phyloP scores from a whole-genome alignment of 805 yeast species.

The Metschnikowia sp. region DNA sequence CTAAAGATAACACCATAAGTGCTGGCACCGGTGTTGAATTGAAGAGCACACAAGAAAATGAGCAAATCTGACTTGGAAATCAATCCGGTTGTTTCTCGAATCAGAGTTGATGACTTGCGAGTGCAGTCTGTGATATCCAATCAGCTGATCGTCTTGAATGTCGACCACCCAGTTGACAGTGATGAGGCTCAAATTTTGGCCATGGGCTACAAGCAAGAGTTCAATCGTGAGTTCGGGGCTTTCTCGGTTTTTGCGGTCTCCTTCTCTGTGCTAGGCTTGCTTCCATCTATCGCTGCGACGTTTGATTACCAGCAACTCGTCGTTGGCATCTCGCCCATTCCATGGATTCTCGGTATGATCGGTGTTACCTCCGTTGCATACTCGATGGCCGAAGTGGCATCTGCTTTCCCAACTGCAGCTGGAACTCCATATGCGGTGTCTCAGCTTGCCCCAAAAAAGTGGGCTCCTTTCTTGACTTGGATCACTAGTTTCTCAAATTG shows the following conservation, averaged over 20 bases:
- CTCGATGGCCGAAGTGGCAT: slow-evolving; percentile 62
- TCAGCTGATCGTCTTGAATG: slow-evolving; percentile 34
- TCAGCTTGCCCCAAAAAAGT: slow-evolving; percentile 54
- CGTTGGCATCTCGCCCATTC: slow-evolving; percentile 59
- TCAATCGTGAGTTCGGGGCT: slow-evolving; percentile 55
- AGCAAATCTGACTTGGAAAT: slow-evolving; percentile 14
- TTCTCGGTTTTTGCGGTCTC: slow-evolving; percentile 60
- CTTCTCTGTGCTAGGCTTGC: slow-evolving; percentile 59
- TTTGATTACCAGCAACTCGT: slow-evolving; percentile 57
- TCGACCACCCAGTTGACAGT: slow-evolving; percentile 45
- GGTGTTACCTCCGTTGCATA: slow-evolving; percentile 57
- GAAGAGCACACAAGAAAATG: background rate
- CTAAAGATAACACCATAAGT: too few relatives aligned
- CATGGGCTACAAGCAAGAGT: slow-evolving; percentile 62
- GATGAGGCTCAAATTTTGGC: slow-evolving; percentile 57
- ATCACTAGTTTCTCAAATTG: slow-evolving; percentile 63
- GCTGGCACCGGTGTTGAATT: too few relatives aligned
- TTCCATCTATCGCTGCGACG: slow-evolving; percentile 65
- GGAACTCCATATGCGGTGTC: slow-evolving; percentile 70
- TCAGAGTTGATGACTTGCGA: slow-evolving; percentile 35
- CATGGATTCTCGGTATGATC: slow-evolving; percentile 55
- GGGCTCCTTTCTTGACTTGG: slow-evolving; percentile 57
- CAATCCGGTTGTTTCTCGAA: slow-evolving; percentile 21
- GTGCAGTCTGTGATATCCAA: slow-evolving; percentile 40
- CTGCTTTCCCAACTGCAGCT: slow-evolving; percentile 65